Conservation (phyloP, 768 basidiomycete species). For the Galerina marginata region DNA sequence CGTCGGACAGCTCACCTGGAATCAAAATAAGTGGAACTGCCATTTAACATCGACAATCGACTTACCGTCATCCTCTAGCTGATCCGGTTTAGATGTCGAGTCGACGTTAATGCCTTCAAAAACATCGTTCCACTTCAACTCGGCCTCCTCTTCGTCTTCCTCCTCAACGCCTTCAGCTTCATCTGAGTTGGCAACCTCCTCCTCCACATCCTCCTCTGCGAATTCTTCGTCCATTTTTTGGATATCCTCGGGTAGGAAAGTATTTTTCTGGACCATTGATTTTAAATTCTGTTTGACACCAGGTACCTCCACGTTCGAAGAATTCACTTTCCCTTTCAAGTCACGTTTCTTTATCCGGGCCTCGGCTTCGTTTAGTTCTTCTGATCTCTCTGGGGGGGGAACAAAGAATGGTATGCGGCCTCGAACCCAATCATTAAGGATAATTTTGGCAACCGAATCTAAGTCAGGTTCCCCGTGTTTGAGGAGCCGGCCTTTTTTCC, state of each 20-base stretch:
- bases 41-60: constrained; percentile 3
- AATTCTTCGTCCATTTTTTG: constrained; percentile 62
- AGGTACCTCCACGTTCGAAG: constrained; percentile 46
- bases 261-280: constrained; percentile 88
- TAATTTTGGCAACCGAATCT: constrained; percentile 92
- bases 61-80: constrained; percentile 27
- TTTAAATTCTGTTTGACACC: constrained; percentile 88
- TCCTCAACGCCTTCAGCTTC: constrained; percentile 47
- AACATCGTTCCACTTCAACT: constrained; percentile 87
- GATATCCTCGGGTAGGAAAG: constrained; percentile 87
- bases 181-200: constrained; percentile 34
- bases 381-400: constrained; percentile 82
- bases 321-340: constrained; percentile 62
- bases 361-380: constrained; percentile 70
- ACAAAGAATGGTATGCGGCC: constrained; percentile 98
- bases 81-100: constrained; percentile 25
- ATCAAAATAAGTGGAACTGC: constrained; percentile 5
- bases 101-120: constrained; percentile 60
- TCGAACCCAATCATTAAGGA: constrained; percentile 95
- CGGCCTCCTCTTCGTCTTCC: constrained; percentile 58
- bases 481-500: constrained; percentile 89
- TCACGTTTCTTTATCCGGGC: constrained; percentile 54
- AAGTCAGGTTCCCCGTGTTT: constrained; percentile 95
- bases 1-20: constrained; percentile 32
- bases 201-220: constrained; percentile 49